Evolutionary conservation across 768 basidiomycete genomes (phyloP).

Genomic region (Asterophora lycoperdoides): DNA sequence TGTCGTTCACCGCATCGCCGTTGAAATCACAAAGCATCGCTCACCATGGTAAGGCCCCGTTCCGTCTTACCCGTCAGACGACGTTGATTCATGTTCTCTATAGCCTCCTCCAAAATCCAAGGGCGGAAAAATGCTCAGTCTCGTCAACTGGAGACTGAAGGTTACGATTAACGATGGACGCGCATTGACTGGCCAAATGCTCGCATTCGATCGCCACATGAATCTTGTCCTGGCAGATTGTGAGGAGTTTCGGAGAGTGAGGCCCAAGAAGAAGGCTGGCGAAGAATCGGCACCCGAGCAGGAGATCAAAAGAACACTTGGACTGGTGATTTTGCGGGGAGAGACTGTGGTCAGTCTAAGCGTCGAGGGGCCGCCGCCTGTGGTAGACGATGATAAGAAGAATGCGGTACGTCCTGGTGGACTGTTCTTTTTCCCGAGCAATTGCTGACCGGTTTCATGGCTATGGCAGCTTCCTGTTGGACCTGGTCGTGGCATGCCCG

Average conservation of each 20-base stretch:
- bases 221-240: constrained; percentile 97
- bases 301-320: constrained; percentile 94
- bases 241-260: constrained; percentile 92
- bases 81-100: constrained; percentile 13
- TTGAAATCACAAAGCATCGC: constrained; percentile 22
- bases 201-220: constrained; percentile 99
- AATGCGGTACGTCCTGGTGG: constrained; percentile 52
- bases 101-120: constrained; percentile 96
- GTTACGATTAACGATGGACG: constrained; percentile 98
- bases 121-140: constrained; percentile 95
- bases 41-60: constrained; percentile 50
- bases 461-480: constrained; percentile 69
- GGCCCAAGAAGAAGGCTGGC: constrained; percentile 88
- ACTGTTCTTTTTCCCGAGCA: background rate
- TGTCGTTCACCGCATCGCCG: constrained; percentile 12
- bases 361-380: constrained; percentile 93
- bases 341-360: constrained; percentile 94
- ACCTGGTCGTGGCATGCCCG: constrained; percentile 93
- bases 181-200: constrained; percentile 94
- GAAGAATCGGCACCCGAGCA: constrained; percentile 76
- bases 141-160: constrained; percentile 97
- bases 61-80: background rate
- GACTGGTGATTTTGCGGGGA: constrained; percentile 94
- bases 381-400: constrained; percentile 87
- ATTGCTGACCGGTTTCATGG: constrained; percentile 3